Evolutionary conservation across 129 eudicot species (phyloP).

Genomic region (Tanacetum coccineum): DNA sequence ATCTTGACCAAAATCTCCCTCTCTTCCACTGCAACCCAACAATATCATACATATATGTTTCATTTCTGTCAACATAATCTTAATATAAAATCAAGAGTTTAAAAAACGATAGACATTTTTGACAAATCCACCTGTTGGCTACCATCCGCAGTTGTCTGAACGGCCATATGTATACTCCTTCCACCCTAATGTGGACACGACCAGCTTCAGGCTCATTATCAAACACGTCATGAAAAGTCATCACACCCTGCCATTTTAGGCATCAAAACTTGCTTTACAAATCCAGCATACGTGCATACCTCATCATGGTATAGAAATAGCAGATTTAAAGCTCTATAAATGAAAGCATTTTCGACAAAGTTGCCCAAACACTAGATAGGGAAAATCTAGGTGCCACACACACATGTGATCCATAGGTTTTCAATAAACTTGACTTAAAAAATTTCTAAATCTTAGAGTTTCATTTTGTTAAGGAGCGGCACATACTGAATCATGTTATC

Average conservation of each 20-base stretch:
- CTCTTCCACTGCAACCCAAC: conserved; percentile 69
- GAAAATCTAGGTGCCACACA: no score
- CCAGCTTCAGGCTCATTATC: conserved; percentile 78
- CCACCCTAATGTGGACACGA: conserved; percentile 86
- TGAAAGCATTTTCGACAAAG: background rate
- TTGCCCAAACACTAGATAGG: background rate
- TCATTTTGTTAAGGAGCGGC: no score
- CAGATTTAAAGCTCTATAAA: background rate
- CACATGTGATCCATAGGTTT: background rate
- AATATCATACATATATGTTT: conserved; percentile 6
- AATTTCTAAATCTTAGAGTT: no score
- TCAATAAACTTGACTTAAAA: background rate
- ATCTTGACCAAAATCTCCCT: conserved; percentile 77
- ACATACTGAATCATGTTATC: no score
- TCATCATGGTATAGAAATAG: background rate
- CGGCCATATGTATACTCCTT: conserved; percentile 98
- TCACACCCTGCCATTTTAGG: conserved; percentile 56
- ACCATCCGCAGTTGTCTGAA: conserved; percentile 97
- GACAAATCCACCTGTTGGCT: conserved; percentile 62
- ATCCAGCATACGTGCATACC: no score
- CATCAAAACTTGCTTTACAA: background rate
- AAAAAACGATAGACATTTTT: background rate
- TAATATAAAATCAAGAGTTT: background rate
- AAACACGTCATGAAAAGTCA: conserved; percentile 84
- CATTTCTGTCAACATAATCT: conserved; percentile 3